A percentile compares a stretch with the other conserved stretches of the same genome.
phyloP scores from a whole-genome alignment of 2,329 filamentous ascomycete species.

The Dendrostoma leiphaemia region DNA sequence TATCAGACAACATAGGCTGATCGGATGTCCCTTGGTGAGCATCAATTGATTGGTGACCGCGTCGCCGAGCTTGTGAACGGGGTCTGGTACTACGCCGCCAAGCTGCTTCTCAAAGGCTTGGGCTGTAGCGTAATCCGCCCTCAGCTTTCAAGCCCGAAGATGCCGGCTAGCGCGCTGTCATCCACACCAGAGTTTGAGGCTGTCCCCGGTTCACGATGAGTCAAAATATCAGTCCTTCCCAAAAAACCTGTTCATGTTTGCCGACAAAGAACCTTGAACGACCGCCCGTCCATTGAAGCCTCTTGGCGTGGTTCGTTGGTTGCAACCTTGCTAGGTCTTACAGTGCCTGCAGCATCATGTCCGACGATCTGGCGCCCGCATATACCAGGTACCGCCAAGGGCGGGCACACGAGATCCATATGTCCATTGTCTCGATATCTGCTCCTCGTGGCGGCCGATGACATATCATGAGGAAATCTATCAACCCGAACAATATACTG shows the following conservation, averaged over 20 bases:
- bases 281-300: background rate
- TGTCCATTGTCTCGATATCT: background rate
- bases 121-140: slow-evolving; percentile 1
- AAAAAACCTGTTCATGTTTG: background rate
- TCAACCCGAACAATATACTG: background rate
- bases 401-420: too few relatives aligned
- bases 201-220: slow-evolving; percentile 2
- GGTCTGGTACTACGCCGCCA: too few relatives aligned
- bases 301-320: background rate
- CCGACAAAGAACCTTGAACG: too few relatives aligned
- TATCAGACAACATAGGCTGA: background rate
- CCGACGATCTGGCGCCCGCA: background rate
- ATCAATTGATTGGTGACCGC: too few relatives aligned
- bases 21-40: background rate
- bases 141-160: background rate
- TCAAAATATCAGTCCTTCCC: background rate
- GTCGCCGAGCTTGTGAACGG: too few relatives aligned
- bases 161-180: slow-evolving; percentile 3
- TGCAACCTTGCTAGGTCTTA: background rate
- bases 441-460: background rate
- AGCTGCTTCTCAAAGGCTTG: background rate
- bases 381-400: background rate
- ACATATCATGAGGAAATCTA: background rate
- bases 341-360: background rate
- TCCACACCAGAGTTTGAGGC: slow-evolving; percentile 7